Evolutionary conservation across 768 basidiomycete species (phyloP).

Genomic region (Lactifluus pinguis): DNA sequence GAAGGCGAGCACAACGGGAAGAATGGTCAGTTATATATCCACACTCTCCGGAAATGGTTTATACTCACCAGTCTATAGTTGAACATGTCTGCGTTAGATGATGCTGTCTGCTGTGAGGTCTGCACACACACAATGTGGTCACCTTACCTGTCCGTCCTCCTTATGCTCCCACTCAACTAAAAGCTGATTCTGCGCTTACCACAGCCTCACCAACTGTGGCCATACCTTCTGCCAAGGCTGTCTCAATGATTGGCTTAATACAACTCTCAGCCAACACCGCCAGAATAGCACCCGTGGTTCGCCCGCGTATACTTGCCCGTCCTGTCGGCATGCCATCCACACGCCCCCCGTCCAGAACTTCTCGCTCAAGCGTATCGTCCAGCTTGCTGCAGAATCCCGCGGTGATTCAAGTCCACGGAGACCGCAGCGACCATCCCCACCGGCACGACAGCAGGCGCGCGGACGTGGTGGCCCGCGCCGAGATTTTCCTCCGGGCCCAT

Average conservation of each 20-base stretch:
- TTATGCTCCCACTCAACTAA: neutral
- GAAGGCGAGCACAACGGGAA: conserved; percentile 9
- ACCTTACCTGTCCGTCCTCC: conserved; percentile 48
- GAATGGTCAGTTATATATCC: neutral
- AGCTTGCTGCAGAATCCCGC: conserved; percentile 37
- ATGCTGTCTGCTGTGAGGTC: conserved; percentile 52
- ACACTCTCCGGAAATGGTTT: neutral
- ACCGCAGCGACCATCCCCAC: neutral
- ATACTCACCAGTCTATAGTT: neutral
- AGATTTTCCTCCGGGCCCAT: conserved; percentile 1
- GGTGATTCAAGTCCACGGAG: conserved; percentile 39
- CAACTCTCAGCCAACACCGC: conserved; percentile 42
- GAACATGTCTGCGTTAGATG: conserved; percentile 33
- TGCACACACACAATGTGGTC: conserved; percentile 57
- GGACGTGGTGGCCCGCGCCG: conserved; percentile 6
- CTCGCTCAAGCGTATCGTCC: conserved; percentile 48
- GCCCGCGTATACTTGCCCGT: conserved; percentile 52
- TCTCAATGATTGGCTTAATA: conserved; percentile 45
- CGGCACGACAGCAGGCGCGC: neutral
- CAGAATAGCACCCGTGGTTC: conserved; percentile 23
- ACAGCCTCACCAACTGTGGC: conserved; percentile 53
- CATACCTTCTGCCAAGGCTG: conserved; percentile 62
- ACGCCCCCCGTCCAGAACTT: conserved; percentile 52
- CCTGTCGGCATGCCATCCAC: conserved; percentile 45
- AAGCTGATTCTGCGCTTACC: neutral